phyloP scores from a whole-genome alignment of 2,329 filamentous ascomycete genomes.

The Aspergillus japonicus region DNA sequence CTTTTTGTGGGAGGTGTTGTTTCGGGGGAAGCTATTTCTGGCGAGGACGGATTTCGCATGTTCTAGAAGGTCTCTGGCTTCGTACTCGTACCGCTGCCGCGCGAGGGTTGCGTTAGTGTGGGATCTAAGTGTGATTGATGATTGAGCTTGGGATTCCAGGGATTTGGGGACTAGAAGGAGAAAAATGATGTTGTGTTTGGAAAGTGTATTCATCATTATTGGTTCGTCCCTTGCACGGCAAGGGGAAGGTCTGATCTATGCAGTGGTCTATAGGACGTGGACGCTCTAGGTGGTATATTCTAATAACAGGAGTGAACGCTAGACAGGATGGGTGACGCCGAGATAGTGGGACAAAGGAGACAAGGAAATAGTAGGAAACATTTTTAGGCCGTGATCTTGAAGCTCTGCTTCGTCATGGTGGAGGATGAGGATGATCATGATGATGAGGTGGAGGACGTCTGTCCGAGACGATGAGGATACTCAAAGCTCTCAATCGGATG shows the following conservation, averaged over 20 bases:
- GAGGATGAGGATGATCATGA: not conserved
- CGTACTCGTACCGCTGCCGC: too few species aligned
- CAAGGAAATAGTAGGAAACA: not conserved
- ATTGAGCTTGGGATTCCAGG: too few species aligned
- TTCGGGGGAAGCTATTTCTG: too few species aligned
- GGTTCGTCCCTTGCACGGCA: not conserved
- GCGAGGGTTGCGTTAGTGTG: too few species aligned
- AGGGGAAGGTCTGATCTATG: not conserved
- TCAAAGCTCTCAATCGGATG: conserved; percentile 1
- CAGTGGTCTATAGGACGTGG: not conserved
- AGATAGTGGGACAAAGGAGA: not conserved
- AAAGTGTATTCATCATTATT: not conserved
- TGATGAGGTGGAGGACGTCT: not conserved
- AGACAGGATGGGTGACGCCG: not conserved
- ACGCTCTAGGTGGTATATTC: not conserved
- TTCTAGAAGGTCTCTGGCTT: not conserved
- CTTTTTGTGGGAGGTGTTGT: too few species aligned
- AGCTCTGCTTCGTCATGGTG: not conserved
- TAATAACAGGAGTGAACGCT: not conserved
- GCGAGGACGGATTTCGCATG: not conserved
- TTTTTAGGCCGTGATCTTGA: not conserved
- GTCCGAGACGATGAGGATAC: not conserved
- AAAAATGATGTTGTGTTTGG: too few species aligned
- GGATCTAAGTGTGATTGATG: too few species aligned
- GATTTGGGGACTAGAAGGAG: too few species aligned